A percentile compares a stretch with the other conserved stretches of the same genome.
Conservation (phyloP, 2,329 filamentous ascomycete genomes). For the Calonectria pseudoreteaudii region DNA sequence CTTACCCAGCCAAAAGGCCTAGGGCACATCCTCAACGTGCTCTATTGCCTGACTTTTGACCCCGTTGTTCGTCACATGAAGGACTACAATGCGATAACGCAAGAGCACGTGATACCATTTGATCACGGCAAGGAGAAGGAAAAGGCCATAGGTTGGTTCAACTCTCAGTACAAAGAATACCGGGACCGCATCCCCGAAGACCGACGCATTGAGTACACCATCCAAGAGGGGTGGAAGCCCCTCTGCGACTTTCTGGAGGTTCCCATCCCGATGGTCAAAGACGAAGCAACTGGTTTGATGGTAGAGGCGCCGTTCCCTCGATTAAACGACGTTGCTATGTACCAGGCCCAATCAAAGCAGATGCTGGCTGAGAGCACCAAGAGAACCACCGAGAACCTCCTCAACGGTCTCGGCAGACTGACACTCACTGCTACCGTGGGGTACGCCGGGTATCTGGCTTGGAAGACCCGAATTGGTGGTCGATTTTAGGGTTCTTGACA, state of each 20-base stretch:
- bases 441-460: conserved; percentile 46
- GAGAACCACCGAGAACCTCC: conserved; percentile 42
- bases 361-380: conserved; percentile 23
- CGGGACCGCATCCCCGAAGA: conserved; percentile 48
- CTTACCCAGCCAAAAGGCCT: conserved; percentile 39
- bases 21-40: conserved; percentile 39
- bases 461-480: conserved; percentile 45
- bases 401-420: conserved; percentile 38
- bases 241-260: conserved; percentile 55
- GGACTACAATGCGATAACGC: conserved; percentile 44
- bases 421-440: conserved; percentile 40
- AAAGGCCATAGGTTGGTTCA: conserved; percentile 52
- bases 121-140: conserved; percentile 50
- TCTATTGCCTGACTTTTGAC: conserved; percentile 48
- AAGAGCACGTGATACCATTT: conserved; percentile 40
- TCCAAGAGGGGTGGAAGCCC: conserved; percentile 55
- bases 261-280: conserved; percentile 48
- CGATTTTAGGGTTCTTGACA: conserved; percentile 3
- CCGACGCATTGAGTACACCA: conserved; percentile 51
- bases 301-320: conserved; percentile 49
- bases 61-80: conserved; percentile 37
- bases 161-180: conserved; percentile 51
- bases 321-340: conserved; percentile 46
- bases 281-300: conserved; percentile 45
- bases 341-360: conserved; percentile 27